phyloP scores from a whole-genome alignment of 352 stramenopile genomes.

The Phytophthora pisi region DNA sequence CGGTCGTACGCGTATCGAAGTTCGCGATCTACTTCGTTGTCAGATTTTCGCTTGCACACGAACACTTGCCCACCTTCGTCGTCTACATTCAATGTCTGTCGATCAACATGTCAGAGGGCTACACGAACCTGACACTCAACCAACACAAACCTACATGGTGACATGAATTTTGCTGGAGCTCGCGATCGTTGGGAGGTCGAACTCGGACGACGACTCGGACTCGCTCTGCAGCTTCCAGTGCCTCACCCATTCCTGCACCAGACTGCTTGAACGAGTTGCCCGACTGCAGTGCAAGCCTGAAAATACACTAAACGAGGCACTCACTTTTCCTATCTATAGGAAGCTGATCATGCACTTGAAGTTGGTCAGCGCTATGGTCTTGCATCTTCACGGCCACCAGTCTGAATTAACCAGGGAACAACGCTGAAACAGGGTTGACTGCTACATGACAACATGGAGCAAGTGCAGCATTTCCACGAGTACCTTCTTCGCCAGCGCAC shows the following conservation, averaged over 20 bases:
- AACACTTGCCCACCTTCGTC: conserved; percentile 39
- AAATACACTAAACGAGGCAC: conserved; percentile 17
- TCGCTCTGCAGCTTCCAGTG: conserved; percentile 49
- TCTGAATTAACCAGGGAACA: conserved; percentile 5
- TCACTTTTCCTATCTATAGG: conserved; percentile 26
- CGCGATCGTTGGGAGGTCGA: conserved; percentile 76
- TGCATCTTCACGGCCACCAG: conserved; percentile 3
- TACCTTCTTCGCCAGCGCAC: conserved; percentile 52
- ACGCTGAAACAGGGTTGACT: conserved; percentile 15
- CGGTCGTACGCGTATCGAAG: conserved; percentile 72
- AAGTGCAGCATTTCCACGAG: conserved; percentile 45
- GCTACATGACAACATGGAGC: conserved; percentile 36
- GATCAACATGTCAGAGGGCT: neutral
- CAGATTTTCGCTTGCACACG: conserved; percentile 57
- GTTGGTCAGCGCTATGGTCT: conserved; percentile 1
- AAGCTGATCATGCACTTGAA: neutral
- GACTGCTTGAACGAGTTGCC: neutral
- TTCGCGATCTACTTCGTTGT: conserved; percentile 50
- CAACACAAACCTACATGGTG: conserved; percentile 34
- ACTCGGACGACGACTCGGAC: conserved; percentile 85
- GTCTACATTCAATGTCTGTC: conserved; percentile 47
- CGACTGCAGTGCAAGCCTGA: conserved; percentile 3
- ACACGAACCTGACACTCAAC: neutral
- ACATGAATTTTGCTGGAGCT: conserved; percentile 38
- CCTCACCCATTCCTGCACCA: conserved; percentile 39